Base-by-base conservation (phyloP, 352 stramenopile species). In the Lagenidium sp. region DNA sequence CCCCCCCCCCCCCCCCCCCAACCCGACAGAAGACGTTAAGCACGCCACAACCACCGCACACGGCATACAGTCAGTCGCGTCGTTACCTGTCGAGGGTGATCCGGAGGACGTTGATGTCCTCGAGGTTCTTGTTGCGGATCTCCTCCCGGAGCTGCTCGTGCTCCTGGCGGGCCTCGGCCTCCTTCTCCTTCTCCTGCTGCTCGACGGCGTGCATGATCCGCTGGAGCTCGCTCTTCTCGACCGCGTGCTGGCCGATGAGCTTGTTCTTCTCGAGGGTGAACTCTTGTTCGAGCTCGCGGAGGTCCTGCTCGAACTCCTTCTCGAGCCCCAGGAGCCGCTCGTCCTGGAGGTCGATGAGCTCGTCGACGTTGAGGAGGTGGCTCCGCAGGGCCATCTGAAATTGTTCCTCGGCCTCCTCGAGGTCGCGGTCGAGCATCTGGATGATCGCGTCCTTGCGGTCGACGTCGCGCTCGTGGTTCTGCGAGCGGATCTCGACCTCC, bases 391-490 rank as follows among this genome's bases (percentile, higher is more conserved):
- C 86, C 63, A 87, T 95, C 50, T 96, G 82, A 60, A 93, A 96
- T 59, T 97, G 90, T 42, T 97, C 90, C 43, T 97, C 88, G 18
- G 89, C 85, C 51, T 97, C 85, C 34, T 95, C 84, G n/a, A 97
- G 58, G 47, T 96, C 86, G 15, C 81, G 81, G 49, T 97, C 88
- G 18, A 97, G 85, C 82, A 97, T 96, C 54, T 97, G 89, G 23
- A 97, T 90, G 50, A 97, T 92, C 12, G 89, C 89, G 57, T 97
- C 90, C 48, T 97, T 96, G 24, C 91, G 66, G 56, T 97, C 91
- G 4, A 97, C 85, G 57, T 97, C 86, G n/a, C 91, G 82, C 63
- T 97, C 90, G 63, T 97, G 91, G 60, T 96, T 96, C 46, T 97
- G 89, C 19, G 74, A 82, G 2, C 75, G 73, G 44, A 97, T 85